phyloP scores from a whole-genome alignment of 2,329 filamentous ascomycete species.

The Cytospora schulzeri region DNA sequence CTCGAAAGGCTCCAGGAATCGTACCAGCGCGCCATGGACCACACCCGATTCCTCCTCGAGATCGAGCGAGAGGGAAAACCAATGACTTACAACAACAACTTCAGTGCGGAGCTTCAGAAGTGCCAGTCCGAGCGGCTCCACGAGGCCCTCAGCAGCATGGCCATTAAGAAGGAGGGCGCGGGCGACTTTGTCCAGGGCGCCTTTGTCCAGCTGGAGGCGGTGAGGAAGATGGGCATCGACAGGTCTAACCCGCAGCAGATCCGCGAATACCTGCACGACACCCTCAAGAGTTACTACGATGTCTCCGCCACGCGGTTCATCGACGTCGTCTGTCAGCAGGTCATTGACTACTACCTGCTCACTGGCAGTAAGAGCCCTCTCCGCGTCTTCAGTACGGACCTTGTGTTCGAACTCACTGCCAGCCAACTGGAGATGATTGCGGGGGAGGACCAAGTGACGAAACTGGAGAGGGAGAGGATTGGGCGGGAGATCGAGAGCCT shows the following conservation, averaged over 20 bases:
- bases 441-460: constrained; percentile 53
- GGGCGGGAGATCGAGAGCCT: constrained; percentile 49
- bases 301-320: constrained; percentile 63
- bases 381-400: constrained; percentile 52
- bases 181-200: background rate
- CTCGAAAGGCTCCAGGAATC: constrained; percentile 45
- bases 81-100: constrained; percentile 55
- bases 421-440: constrained; percentile 58
- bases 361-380: constrained; percentile 52
- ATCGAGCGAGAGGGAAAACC: constrained; percentile 51
- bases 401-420: constrained; percentile 49
- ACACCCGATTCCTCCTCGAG: constrained; percentile 53
- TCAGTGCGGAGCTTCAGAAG: constrained; percentile 44
- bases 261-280: constrained; percentile 59
- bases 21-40: constrained; percentile 52
- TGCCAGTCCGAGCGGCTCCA: constrained; percentile 32
- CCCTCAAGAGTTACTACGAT: constrained; percentile 63
- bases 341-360: constrained; percentile 56
- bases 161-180: background rate
- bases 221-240: constrained; percentile 11
- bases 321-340: constrained; percentile 63
- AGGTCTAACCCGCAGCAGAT: constrained; percentile 30
- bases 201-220: background rate
- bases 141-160: constrained; percentile 25
- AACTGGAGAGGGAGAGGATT: constrained; percentile 46